Base-by-base conservation (phyloP, 1,284 basidiomycete species). In the Heterobasidion irregulare region DNA sequence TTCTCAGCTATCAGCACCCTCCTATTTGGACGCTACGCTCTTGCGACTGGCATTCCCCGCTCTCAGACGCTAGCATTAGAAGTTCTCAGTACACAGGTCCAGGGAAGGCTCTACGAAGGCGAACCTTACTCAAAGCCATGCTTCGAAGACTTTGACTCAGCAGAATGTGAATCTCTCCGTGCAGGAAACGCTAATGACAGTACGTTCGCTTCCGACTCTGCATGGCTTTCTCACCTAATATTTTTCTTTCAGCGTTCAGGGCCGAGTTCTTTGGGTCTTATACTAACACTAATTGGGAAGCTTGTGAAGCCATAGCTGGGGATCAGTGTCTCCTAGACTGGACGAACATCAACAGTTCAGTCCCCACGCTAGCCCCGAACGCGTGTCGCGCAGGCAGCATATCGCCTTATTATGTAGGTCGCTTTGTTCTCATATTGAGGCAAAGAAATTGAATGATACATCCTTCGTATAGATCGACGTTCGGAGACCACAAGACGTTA, bases 391-490 rank as follows among this genome's bases (percentile, higher is more conserved):
- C 63, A 47, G 76, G 76, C 36, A 75, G 73, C 55, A 63, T 78
- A 10, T 69, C 76, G 8, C 61, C 59, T 9, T 66, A 70, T 57
- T 75, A 71, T 58, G 74, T 75, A 56, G 48, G 36, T 56, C n/a
- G 9, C 32, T 16, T 0, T 19, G 19, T n/a, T 10, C n/a, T 10
- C n/a, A 41, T 5, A 10, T 41, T 35, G 10, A 19, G 50, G 32
- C 2, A 9, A 50, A 9, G 9, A 18, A 44, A 12, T n/a, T 12
- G 12, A 12, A 41, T 8, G 46, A 41, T 38, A 38, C 56, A 47
- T 50, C 51, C 8, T 41, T 43, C 47, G 26, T 33, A 16, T 50
- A 80, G 78, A 72, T 80, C 57, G 72, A 78, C 59, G 73, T 78
- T 6, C 62, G 61, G 4, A 57, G 54, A 5, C 57, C 68, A 6